Evolutionary conservation across 352 stramenopile species (phyloP).

Genomic region (Globisporangium echinulatum): DNA sequence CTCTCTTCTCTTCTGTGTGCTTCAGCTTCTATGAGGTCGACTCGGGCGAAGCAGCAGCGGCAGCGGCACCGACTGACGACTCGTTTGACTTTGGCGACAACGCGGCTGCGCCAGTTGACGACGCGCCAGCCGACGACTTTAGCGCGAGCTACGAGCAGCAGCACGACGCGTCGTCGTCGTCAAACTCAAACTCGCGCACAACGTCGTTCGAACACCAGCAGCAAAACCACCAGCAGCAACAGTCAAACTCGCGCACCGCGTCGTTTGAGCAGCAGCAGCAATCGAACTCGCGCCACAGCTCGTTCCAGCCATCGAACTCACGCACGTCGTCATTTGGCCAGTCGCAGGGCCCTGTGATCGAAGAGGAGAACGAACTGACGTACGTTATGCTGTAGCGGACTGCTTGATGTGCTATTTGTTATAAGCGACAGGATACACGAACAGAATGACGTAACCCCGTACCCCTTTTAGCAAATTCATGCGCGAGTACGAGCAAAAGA

Average conservation of each 20-base stretch:
- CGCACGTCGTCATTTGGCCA: slow-evolving; percentile 14
- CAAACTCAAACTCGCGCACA: slow-evolving; percentile 8
- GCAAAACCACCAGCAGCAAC: background rate
- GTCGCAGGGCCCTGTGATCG: slow-evolving; percentile 32
- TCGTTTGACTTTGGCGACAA: slow-evolving; percentile 10
- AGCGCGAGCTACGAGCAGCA: slow-evolving; percentile 16
- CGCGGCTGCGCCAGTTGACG: slow-evolving; percentile 7
- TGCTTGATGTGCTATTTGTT: too few species aligned
- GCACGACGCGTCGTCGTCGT: slow-evolving; percentile 17
- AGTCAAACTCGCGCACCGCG: slow-evolving; percentile 3
- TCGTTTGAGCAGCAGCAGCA: slow-evolving; percentile 13
- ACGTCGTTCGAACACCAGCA: slow-evolving; percentile 15
- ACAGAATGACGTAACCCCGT: too few species aligned
- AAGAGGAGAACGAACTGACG: slow-evolving; percentile 74
- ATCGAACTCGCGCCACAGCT: slow-evolving; percentile 18
- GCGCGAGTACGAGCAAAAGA: slow-evolving; percentile 60
- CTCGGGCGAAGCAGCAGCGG: slow-evolving; percentile 17
- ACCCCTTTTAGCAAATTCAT: slow-evolving; percentile 51
- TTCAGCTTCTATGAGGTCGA: slow-evolving; percentile 66
- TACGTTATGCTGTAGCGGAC: slow-evolving; percentile 20
- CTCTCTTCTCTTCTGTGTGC: background rate
- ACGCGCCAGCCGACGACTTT: slow-evolving; percentile 15
- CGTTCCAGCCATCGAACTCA: slow-evolving; percentile 14
- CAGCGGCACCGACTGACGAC: background rate
- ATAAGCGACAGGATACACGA: too few species aligned